These are phyloP conservation scores for Lentinula guzmanii DNA, from an alignment of 768 basidiomycete genomes.

Conservation along the genomic window DNA sequence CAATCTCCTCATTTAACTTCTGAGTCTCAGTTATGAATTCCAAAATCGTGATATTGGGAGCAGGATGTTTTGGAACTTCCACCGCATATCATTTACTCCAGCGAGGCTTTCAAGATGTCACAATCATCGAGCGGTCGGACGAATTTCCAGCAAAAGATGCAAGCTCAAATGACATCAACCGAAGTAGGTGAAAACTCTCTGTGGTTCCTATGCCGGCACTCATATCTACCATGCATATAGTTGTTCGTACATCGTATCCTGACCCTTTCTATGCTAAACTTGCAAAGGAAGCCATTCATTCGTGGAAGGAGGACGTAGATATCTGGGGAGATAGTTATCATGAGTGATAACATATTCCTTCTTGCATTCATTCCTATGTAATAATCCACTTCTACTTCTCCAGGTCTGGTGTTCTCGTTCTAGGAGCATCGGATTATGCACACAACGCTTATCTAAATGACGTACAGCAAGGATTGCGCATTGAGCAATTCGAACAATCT, in stretches of 20 bases:
- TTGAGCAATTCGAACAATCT: constrained; percentile 31
- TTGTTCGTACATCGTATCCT: constrained; percentile 69
- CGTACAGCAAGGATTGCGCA: constrained; percentile 43
- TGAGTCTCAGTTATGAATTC: constrained; percentile 14
- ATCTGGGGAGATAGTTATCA: constrained; percentile 75
- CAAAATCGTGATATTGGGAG: background rate
- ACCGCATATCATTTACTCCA: constrained; percentile 54
- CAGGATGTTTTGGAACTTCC: constrained; percentile 56
- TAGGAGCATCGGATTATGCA: constrained; percentile 35
- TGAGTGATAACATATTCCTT: constrained; percentile 46
- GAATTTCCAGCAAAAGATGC: constrained; percentile 8
- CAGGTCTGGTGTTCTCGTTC: constrained; percentile 66
- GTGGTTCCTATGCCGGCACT: background rate
- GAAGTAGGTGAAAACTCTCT: constrained; percentile 25
- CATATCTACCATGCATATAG: constrained; percentile 25
- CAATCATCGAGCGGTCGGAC: constrained; percentile 7
- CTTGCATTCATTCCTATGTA: background rate
- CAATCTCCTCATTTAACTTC: too few species aligned
- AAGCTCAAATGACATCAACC: constrained; percentile 44
- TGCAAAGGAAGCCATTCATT: constrained; percentile 68
- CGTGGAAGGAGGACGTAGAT: constrained; percentile 58
- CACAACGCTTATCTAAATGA: constrained; percentile 61
- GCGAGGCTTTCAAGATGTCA: constrained; percentile 32
- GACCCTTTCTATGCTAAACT: constrained; percentile 66
- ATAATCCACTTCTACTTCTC: background rate